Evolutionary conservation across 495 filamentous ascomycete genomes (phyloP), one percentile per base, ranked within the genome.

Genomic region (Ramalina peruviana): DNA sequence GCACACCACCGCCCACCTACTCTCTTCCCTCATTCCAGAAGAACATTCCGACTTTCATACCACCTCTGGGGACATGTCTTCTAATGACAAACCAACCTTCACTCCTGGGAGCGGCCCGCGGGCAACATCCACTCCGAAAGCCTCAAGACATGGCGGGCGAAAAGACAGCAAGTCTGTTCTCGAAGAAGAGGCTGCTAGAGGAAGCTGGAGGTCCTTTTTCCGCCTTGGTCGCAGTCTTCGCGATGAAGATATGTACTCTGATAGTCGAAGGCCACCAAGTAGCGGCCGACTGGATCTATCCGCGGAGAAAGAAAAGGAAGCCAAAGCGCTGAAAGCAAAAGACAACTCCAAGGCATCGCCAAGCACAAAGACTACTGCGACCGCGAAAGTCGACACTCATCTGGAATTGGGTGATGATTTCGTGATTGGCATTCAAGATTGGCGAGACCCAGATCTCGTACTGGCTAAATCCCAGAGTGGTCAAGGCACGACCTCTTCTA

Each of bases 381-480:
- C 41, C 36, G 21, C n/a, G 23, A 54, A 62, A 40, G 54, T 54
- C 2, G 52, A 37, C 12, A 42, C 49, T 16, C 53, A 53, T 26
- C 49, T 54, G 33, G 61, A 55, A 27, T 62, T 72, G 39, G 71
- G 67, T 7, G 86, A 89, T 65, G 80, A 75, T 47, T 94, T 93
- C 62, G 78, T 86, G n/a, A 94, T 93, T 60, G 88, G 88, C 3
- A 81, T 93, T 12, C 87, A 94, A 53, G 88, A 94, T 56, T 94
- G 88, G 88, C 79, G 87, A 49, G 88, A 94, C 59, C 83, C 86
- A 4, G 86, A 93, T 59, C 68, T 93, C 16, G 73, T 87, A 42
- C 60, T 63, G 27, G 52, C 65, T 10, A 67, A 65, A 40, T 60
- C 52, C 45, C 67, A 62, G 19, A 53, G 57, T 7, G 51, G 16